Evolutionary conservation across 2,329 filamentous ascomycete genomes (phyloP).

Genomic region (Aspergillus niger): DNA sequence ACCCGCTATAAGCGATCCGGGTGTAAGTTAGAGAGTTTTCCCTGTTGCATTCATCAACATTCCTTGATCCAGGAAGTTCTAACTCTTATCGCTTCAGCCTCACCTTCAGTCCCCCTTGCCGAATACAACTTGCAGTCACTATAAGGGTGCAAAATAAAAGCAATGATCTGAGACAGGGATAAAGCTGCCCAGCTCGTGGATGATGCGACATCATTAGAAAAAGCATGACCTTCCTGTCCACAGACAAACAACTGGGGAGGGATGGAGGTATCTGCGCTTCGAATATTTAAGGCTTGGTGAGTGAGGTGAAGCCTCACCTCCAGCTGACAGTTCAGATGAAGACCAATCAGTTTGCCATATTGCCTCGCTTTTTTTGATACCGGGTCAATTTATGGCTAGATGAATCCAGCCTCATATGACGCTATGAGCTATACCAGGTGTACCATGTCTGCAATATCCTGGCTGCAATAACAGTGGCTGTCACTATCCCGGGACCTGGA

Average conservation of each 20-base stretch:
- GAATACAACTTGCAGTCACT: neutral
- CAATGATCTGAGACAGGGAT: neutral
- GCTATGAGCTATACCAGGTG: neutral
- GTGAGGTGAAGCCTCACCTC: neutral
- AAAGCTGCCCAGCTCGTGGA: neutral
- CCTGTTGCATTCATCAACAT: neutral
- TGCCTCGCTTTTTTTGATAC: neutral
- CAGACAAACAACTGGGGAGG: neutral
- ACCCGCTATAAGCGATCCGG: too few species aligned
- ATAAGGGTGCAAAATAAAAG: neutral
- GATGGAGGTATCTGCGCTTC: neutral
- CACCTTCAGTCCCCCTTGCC: neutral
- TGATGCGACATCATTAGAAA: neutral
- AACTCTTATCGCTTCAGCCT: neutral
- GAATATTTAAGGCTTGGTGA: neutral
- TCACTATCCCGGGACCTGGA: neutral
- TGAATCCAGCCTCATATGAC: slow-evolving; percentile 9
- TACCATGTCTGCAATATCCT: neutral
- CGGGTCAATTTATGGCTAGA: neutral
- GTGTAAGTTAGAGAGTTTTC: neutral
- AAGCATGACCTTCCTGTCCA: neutral
- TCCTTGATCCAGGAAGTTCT: neutral
- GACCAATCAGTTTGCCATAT: neutral
- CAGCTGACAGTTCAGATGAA: neutral
- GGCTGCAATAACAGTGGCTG: slow-evolving; percentile 1